These are phyloP conservation scores for Calcarisporium arbuscula DNA, from an alignment of 2,329 filamentous ascomycete genomes.

Conservation along the genomic window DNA sequence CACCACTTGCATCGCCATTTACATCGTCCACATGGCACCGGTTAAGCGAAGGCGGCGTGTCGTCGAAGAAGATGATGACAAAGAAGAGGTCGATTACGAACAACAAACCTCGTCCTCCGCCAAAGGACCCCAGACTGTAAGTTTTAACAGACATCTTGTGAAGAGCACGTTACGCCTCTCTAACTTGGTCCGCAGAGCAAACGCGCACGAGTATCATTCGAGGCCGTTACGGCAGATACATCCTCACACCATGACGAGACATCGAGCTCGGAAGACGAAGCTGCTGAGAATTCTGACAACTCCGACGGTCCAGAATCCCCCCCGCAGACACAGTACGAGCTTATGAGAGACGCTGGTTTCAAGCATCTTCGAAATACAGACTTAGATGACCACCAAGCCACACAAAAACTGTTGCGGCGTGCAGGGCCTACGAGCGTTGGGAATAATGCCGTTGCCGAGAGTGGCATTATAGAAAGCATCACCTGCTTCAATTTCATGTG, in stretches of 20 bases:
- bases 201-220: conserved; percentile 25
- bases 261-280: conserved; percentile 22
- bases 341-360: conserved; percentile 53
- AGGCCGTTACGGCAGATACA: conserved; percentile 12
- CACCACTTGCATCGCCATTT: too few species aligned
- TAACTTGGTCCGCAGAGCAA: conserved; percentile 22
- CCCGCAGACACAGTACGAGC: conserved; percentile 54
- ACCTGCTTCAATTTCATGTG: conserved; percentile 96
- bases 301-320: conserved; percentile 25
- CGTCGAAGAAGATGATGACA: conserved; percentile 21
- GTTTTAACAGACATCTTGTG: too few species aligned
- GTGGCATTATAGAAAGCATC: conserved; percentile 82
- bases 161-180: conserved; percentile 14
- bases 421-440: conserved; percentile 37
- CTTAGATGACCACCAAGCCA: conserved; percentile 56
- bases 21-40: too few species aligned
- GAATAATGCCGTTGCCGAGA: conserved; percentile 70
- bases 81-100: conserved; percentile 28
- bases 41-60: too few species aligned
- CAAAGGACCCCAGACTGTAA: conserved; percentile 19
- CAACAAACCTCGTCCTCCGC: conserved; percentile 34
- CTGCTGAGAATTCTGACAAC: conserved; percentile 24
- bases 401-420: conserved; percentile 53
- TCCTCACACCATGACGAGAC: conserved; percentile 15
- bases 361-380: conserved; percentile 50